A percentile compares a stretch with the other conserved stretches of the same genome.
These are phyloP conservation scores for Euryodendron excelsum DNA, from an alignment of 148 eudicot genomes.

Conservation along the genomic window DNA sequence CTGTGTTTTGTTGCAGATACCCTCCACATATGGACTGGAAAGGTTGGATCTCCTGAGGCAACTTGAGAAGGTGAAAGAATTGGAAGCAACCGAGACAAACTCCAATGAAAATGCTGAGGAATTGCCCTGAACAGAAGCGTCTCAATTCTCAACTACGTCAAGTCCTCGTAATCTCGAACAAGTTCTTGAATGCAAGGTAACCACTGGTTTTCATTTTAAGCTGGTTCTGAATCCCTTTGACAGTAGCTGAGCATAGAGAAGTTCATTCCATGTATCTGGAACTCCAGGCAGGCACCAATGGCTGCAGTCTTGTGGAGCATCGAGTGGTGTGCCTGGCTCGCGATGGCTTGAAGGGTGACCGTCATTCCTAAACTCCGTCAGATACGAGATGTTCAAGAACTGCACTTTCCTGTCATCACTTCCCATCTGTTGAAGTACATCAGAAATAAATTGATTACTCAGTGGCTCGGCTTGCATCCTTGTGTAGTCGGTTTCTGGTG, in stretches of 20 bases:
- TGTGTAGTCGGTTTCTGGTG: slow-evolving; percentile 40
- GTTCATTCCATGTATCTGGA: slow-evolving; percentile 82
- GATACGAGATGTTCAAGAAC: slow-evolving; percentile 48
- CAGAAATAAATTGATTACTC: slow-evolving; percentile 37
- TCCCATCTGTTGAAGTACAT: slow-evolving; percentile 27
- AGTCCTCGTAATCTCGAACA: not conserved
- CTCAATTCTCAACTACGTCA: not conserved
- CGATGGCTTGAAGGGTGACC: slow-evolving; percentile 70
- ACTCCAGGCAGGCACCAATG: slow-evolving; percentile 87
- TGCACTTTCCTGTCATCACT: slow-evolving; percentile 10
- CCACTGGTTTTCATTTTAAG: slow-evolving; percentile 8
- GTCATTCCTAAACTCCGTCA: slow-evolving; percentile 53
- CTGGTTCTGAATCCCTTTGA: slow-evolving; percentile 39
- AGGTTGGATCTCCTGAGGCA: slow-evolving; percentile 80
- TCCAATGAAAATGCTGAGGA: slow-evolving; percentile 52
- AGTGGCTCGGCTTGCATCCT: slow-evolving; percentile 41
- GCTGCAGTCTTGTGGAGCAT: slow-evolving; percentile 69
- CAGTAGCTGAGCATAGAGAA: slow-evolving; percentile 52
- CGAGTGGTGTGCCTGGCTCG: slow-evolving; percentile 46
- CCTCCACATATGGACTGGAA: slow-evolving; percentile 90
- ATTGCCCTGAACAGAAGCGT: slow-evolving; percentile 14
- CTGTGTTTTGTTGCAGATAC: slow-evolving; percentile 53
- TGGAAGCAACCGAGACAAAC: slow-evolving; percentile 48
- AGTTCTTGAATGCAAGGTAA: not conserved
- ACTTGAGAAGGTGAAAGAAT: slow-evolving; percentile 87